Evolutionary conservation across 1,139 yeast genomes (phyloP).

Genomic region (Suhomyces kunorum): DNA sequence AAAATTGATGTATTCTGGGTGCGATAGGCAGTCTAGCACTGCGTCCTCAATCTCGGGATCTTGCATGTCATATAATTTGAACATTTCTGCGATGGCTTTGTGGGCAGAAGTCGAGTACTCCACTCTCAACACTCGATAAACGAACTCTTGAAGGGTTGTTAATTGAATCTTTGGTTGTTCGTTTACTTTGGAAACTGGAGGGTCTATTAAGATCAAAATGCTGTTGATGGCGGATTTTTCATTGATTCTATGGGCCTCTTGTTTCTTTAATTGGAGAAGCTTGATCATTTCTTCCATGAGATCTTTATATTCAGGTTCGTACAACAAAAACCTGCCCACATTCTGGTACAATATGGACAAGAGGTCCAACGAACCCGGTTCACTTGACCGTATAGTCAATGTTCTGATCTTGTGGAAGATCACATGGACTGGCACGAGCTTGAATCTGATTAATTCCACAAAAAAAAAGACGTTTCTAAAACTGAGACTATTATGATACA

Average conservation of each 20-base stretch:
- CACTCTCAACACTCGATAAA: slow-evolving; percentile 49
- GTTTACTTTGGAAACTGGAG: slow-evolving; percentile 46
- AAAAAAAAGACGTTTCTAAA: slow-evolving; percentile 63
- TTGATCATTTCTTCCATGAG: slow-evolving; percentile 66
- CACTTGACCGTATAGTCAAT: slow-evolving; percentile 53
- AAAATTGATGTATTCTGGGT: slow-evolving; percentile 63
- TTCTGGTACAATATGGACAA: slow-evolving; percentile 68
- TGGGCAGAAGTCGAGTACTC: slow-evolving; percentile 49
- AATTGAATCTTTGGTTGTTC: slow-evolving; percentile 20
- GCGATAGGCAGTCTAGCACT: slow-evolving; percentile 54
- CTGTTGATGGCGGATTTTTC: slow-evolving; percentile 63
- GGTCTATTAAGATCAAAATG: slow-evolving; percentile 60
- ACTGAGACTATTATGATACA: slow-evolving; percentile 52
- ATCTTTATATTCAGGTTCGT: slow-evolving; percentile 59
- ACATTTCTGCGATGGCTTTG: slow-evolving; percentile 36
- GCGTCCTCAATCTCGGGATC: slow-evolving; percentile 38
- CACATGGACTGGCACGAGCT: slow-evolving; percentile 67
- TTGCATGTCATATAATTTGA: slow-evolving; percentile 51
- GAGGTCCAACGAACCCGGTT: slow-evolving; percentile 62
- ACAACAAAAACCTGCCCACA: slow-evolving; percentile 61
- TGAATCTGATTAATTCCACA: slow-evolving; percentile 76
- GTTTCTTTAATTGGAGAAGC: slow-evolving; percentile 53
- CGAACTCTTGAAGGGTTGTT: slow-evolving; percentile 49
- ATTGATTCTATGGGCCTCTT: slow-evolving; percentile 49
- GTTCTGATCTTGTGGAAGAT: slow-evolving; percentile 70